Evolutionary conservation across 768 basidiomycete species (phyloP).

Genomic region (Royoungia palumana): DNA sequence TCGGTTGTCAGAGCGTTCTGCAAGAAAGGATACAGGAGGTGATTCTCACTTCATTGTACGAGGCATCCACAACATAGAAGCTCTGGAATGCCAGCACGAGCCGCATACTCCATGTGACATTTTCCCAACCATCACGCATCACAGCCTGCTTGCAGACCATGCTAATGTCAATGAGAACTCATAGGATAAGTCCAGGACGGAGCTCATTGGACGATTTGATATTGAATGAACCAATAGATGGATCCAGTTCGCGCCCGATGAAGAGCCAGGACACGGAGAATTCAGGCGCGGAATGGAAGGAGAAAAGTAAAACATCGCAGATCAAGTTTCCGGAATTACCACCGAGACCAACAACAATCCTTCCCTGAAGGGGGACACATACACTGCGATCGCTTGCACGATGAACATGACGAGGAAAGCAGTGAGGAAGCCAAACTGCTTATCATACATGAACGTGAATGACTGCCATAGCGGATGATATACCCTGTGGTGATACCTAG

Average conservation of each 20-base stretch:
- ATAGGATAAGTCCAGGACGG: conserved; percentile 73
- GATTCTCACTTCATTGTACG: conserved; percentile 82
- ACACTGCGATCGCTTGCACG: conserved; percentile 69
- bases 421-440: conserved; percentile 87
- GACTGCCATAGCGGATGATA: conserved; percentile 71
- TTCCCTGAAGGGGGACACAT: conserved; percentile 62
- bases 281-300: background rate
- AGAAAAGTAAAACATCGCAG: conserved; percentile 65
- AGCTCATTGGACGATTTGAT: conserved; percentile 55
- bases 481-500: conserved; percentile 68
- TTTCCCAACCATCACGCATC: conserved; percentile 60
- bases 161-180: conserved; percentile 86
- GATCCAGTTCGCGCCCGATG: conserved; percentile 94
- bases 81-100: conserved; percentile 82
- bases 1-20: background rate
- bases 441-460: conserved; percentile 88
- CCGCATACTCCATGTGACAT: conserved; percentile 88
- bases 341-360: conserved; percentile 84
- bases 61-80: conserved; percentile 80
- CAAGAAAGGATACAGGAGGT: background rate
- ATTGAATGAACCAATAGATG: conserved; percentile 73
- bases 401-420: conserved; percentile 78
- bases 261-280: conserved; percentile 57
- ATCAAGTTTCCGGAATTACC: conserved; percentile 85
- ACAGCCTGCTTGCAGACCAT: conserved; percentile 89